phyloP scores from a whole-genome alignment of 192 early-diverging fungal species.

The Gryganskiella cystojenkinii region DNA sequence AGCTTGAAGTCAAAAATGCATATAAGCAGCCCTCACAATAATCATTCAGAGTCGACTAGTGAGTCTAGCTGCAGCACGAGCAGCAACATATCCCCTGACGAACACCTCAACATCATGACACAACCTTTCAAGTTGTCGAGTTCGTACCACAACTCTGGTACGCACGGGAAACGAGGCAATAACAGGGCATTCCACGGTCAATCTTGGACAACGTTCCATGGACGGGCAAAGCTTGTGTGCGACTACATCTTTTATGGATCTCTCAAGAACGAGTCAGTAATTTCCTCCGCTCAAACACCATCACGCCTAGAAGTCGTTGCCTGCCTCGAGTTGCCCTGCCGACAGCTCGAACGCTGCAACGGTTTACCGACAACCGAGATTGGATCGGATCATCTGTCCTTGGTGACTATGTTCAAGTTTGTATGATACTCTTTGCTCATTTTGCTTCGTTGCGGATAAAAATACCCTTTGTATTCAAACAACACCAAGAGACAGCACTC shows the following conservation, averaged over 20 bases:
- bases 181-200: background rate
- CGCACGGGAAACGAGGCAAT: background rate
- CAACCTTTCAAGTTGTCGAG: background rate
- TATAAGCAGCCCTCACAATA: too few species aligned
- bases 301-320: slow-evolving; percentile 10
- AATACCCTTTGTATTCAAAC: too few species aligned
- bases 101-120: too few species aligned
- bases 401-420: slow-evolving; percentile 31
- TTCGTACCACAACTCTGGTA: background rate
- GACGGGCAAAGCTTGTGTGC: slow-evolving; percentile 3
- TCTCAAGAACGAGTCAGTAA: background rate
- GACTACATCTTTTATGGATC: slow-evolving; percentile 45
- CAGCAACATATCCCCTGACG: too few species aligned
- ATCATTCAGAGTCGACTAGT: too few species aligned
- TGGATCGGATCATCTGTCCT: slow-evolving; percentile 48
- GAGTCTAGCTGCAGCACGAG: too few species aligned
- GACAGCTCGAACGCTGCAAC: background rate
- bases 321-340: slow-evolving; percentile 27
- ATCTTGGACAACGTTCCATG: slow-evolving; percentile 22
- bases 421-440: background rate
- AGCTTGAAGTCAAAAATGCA: too few species aligned
- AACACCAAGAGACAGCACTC: too few species aligned
- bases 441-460: too few species aligned
- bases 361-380: slow-evolving; percentile 10
- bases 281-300: too few species aligned